A percentile compares a stretch with the other conserved stretches of the same genome.
Conservation (phyloP, 768 basidiomycete species). For the Suillus plorans region DNA sequence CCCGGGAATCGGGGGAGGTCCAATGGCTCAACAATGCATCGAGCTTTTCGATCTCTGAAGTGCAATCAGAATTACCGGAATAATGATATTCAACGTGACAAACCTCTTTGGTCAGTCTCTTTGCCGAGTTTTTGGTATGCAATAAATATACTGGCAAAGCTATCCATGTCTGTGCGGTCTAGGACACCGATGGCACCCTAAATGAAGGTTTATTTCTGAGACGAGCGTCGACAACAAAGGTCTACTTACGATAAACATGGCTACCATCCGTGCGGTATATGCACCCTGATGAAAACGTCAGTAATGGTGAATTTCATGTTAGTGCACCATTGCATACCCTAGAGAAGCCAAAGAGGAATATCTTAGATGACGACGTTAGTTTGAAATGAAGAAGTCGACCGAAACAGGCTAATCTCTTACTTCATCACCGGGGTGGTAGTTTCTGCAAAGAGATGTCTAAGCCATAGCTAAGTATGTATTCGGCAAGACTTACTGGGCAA, state of each 20-base stretch:
- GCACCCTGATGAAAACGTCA: slow-evolving; percentile 50
- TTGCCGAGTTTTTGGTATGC: slow-evolving; percentile 63
- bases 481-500: slow-evolving; percentile 59
- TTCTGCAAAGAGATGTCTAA: slow-evolving; percentile 38
- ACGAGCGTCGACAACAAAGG: slow-evolving; percentile 5
- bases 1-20: slow-evolving; percentile 50
- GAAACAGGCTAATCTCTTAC: slow-evolving; percentile 30
- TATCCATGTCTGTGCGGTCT: slow-evolving; percentile 69
- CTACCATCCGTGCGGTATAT: slow-evolving; percentile 75
- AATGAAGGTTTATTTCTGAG: background rate
- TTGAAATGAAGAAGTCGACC: slow-evolving; percentile 4
- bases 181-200: slow-evolving; percentile 74
- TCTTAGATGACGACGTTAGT: slow-evolving; percentile 38
- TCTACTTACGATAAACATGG: slow-evolving; percentile 60
- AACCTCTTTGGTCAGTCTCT: slow-evolving; percentile 45
- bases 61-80: background rate
- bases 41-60: slow-evolving; percentile 37
- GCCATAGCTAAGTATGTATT: background rate
- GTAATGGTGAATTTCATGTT: background rate
- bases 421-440: slow-evolving; percentile 72
- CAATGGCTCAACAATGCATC: slow-evolving; percentile 51
- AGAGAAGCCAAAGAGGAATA: slow-evolving; percentile 79
- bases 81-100: slow-evolving; percentile 1
- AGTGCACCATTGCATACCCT: slow-evolving; percentile 40
- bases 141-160: slow-evolving; percentile 64